Evolutionary conservation across 1,284 basidiomycete genomes (phyloP), one percentile per base, ranked within the genome.

Genomic region (Rhodofomes roseus): DNA sequence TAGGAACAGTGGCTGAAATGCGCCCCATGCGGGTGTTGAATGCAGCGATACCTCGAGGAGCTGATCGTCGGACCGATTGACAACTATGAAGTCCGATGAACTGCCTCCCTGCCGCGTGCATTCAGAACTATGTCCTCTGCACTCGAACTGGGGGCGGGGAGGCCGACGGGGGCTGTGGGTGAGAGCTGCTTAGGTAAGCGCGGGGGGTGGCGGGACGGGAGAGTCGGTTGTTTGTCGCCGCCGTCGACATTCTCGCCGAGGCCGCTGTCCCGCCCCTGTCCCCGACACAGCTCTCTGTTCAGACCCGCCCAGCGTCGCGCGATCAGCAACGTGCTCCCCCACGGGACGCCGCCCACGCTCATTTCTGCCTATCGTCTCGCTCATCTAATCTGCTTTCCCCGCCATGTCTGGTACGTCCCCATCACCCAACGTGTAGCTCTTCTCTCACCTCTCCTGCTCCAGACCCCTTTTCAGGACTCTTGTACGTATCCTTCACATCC

Each of bases 161-260:
- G n/a, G n/a, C n/a, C n/a, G n/a, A n/a, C n/a, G n/a, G n/a, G 27
- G 11, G 25, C 37, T 29, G 41, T 43, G 41, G 55, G 44, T 56
- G 55, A 36, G 55, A 57, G 44, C 3, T 8, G 55, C 43, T 57
- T 57, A 57, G 22, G 22, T 57, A 36, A 57, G 31, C 34, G 12
- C n/a, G n/a, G n/a, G 16, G 55, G 25, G 55, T 29, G 41, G 40
- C 40, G 5, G 11, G 8, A n/a, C n/a, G n/a, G n/a, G n/a, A n/a
- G n/a, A n/a, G n/a, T n/a, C n/a, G n/a, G n/a, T n/a, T n/a, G 18
- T 25, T 40, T 56, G 50, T 51, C 29, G 50, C 50, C 50, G 50
- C 34, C 27, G 50, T 51, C 54, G 54, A 55, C 40, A 18, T 20
- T 31, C 36, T 16, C 34, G 31, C 50, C 20, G 50, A 51, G 29